Evolutionary conservation across 306 rosid species (phyloP).

Genomic region (Vigna reflexopilosa): DNA sequence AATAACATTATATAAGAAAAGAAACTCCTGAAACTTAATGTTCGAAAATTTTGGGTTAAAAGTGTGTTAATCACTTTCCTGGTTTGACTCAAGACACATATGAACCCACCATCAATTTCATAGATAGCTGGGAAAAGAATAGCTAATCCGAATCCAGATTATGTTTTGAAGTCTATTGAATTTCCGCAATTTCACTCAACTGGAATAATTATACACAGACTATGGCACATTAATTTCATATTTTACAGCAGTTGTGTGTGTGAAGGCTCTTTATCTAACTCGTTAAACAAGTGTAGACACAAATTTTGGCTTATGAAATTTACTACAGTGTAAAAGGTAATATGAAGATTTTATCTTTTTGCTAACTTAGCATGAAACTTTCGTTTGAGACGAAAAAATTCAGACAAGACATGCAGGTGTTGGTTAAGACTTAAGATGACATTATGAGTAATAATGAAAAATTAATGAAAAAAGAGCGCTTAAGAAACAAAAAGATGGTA

Average conservation of each 20-base stretch:
- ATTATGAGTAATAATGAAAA: not conserved
- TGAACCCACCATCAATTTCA: not conserved
- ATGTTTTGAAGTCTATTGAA: not conserved
- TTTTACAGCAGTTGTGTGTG: not conserved
- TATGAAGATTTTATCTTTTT: not conserved
- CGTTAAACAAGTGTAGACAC: not conserved
- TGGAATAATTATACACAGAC: not conserved
- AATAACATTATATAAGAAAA: too few relatives aligned
- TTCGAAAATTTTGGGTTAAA: too few relatives aligned
- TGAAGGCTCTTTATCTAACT: not conserved
- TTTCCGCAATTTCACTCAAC: constrained; percentile 29
- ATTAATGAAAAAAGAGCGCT: not conserved
- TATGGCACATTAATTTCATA: not conserved
- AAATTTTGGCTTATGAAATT: not conserved
- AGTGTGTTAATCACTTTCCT: too few relatives aligned
- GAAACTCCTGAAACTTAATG: too few relatives aligned
- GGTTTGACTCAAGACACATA: too few relatives aligned
- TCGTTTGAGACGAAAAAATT: not conserved
- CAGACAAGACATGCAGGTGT: not conserved
- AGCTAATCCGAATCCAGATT: constrained; percentile 17
- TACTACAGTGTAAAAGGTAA: not conserved
- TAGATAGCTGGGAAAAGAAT: constrained; percentile 25
- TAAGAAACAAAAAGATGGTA: not conserved
- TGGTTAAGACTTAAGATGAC: constrained; percentile 5
- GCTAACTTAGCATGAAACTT: constrained; percentile 1